Evolutionary conservation across 495 filamentous ascomycete genomes (phyloP), one percentile per base, ranked within the genome.

Genomic region (Aspergillus sclerotioniger): DNA sequence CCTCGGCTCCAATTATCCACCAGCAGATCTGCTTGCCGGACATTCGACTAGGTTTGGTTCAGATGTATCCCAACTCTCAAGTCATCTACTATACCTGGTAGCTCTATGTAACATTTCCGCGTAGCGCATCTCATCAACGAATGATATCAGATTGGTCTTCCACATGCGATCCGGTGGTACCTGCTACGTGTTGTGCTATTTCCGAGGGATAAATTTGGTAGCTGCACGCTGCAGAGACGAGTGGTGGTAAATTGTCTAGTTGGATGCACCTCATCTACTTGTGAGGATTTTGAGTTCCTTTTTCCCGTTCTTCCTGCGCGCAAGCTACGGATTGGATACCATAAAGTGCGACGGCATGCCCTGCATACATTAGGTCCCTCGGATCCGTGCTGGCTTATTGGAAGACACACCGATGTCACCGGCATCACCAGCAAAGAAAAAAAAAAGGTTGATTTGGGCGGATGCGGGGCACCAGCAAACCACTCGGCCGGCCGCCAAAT

Each of bases 271-370:
- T 13, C 44, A 49, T 43, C 29, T 49, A 33, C 35, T 29, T 43
- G 20, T 33, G 50, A 17, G 19, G 37, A 37, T 31, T 54, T 43
- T 16, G 25, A 25, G 25, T 56, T 51, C 28, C 19, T 51, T 51
- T 57, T 56, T 35, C 25, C 41, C 41, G 19, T 12, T 13, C 28
- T 32, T 43, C 33, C 13, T 44, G 25, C 39, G 21, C 45, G 13
- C 45, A 57, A 32, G 52, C 51, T 56, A 49, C 53, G 51, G 61
- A 63, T 63, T 63, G 57, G 61, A 51, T 59, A 60, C 61, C 61
- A 54, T 63, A 41, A 47, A 50, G 56, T 29, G 57, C 48, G 56
- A 35, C 54, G 32, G 56, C 55, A 51, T 54, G 35, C 49, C 54
- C 50, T 63, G 52, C 59, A 58, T 62, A 55, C 58, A 55, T 52